Evolutionary conservation across 2,329 filamentous ascomycete genomes (phyloP).

Genomic region (Pseudopithomyces chartarum): DNA sequence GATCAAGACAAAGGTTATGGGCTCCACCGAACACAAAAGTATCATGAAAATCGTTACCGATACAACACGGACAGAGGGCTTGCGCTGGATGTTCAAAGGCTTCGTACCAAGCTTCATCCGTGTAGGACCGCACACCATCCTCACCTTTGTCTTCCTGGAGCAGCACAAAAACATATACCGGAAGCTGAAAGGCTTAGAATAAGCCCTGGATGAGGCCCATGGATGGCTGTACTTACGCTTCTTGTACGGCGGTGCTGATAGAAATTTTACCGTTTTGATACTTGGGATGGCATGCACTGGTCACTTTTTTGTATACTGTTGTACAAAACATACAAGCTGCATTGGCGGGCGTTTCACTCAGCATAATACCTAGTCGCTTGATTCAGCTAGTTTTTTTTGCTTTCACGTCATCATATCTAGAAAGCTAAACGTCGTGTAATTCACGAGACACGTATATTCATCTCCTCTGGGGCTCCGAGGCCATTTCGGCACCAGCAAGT

Average conservation of each 20-base stretch:
- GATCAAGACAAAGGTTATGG: constrained; percentile 89
- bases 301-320: not conserved
- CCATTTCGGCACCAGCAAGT: too few species aligned
- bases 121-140: constrained; percentile 77
- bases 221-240: not conserved
- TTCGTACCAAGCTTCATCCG: constrained; percentile 81
- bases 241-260: not conserved
- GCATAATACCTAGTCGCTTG: not conserved
- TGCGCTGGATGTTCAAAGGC: constrained; percentile 85
- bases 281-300: not conserved
- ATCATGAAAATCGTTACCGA: constrained; percentile 66
- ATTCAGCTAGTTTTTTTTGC: not conserved
- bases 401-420: too few species aligned
- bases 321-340: not conserved
- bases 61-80: constrained; percentile 72
- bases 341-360: not conserved
- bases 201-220: not conserved
- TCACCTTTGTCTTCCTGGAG: constrained; percentile 85
- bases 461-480: too few species aligned
- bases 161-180: constrained; percentile 81
- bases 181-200: constrained; percentile 29
- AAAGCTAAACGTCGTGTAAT: too few species aligned
- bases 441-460: too few species aligned
- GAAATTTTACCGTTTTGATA: not conserved
- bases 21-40: constrained; percentile 59